Conservation (phyloP, 768 basidiomycete species). For the Xerocomellus chrysenteron region DNA sequence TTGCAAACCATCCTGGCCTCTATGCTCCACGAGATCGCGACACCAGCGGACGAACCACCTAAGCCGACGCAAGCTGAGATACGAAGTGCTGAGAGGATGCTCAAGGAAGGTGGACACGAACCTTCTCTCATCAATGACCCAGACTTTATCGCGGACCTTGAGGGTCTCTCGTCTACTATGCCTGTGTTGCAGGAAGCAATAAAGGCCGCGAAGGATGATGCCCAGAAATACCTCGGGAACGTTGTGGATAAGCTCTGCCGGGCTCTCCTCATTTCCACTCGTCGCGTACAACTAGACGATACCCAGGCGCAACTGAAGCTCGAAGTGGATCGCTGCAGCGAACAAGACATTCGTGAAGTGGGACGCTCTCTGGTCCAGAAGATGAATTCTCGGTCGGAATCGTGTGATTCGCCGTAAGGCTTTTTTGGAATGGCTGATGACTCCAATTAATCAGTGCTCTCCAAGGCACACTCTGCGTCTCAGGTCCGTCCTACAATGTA, state of each 20-base stretch:
- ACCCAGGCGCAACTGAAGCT: conserved; percentile 9
- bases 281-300: conserved; percentile 20
- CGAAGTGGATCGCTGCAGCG: conserved; percentile 12
- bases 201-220: conserved; percentile 12
- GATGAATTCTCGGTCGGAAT: conserved; percentile 18
- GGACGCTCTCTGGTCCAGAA: conserved; percentile 16
- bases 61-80: conserved; percentile 14
- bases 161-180: conserved; percentile 6
- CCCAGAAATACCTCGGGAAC: conserved; percentile 17
- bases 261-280: conserved; percentile 5
- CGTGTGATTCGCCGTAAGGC: conserved; percentile 18
- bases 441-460: not conserved
- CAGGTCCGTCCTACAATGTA: conserved; percentile 1
- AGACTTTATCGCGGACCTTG: conserved; percentile 25
- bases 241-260: conserved; percentile 22
- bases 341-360: conserved; percentile 16
- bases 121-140: conserved; percentile 19
- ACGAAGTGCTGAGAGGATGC: conserved; percentile 16
- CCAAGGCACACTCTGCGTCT: conserved; percentile 20
- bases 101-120: conserved; percentile 22
- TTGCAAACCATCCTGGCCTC: conserved; percentile 13
- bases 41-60: not conserved
- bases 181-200: conserved; percentile 19
- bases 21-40: conserved; percentile 14
- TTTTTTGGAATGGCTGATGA: not conserved